Percentiles rank a stretch among this genome's conserved stretches.
These are phyloP conservation scores for Inonotus hispidus DNA, from an alignment of 1,284 basidiomycete genomes.

Conservation along the genomic window DNA sequence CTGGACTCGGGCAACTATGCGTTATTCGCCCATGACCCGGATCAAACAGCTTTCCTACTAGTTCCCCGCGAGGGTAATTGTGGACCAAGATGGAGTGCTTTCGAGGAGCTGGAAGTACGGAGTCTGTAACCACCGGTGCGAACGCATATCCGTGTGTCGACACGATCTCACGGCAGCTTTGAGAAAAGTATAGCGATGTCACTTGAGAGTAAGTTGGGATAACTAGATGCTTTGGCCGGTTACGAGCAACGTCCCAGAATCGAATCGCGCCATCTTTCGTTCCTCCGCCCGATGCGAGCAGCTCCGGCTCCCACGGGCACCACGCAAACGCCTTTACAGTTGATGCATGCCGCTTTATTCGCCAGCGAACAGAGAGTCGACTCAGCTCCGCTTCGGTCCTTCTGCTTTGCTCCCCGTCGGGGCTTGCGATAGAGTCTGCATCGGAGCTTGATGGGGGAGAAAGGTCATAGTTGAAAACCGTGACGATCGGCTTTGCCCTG, in stretches of 20 bases:
- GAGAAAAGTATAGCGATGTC: conserved; percentile 16
- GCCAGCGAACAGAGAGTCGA: conserved; percentile 4
- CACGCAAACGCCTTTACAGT: conserved; percentile 73
- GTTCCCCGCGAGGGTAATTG: conserved; percentile 13
- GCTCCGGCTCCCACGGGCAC: conserved; percentile 85
- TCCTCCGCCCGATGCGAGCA: conserved; percentile 78
- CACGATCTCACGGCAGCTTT: conserved; percentile 16
- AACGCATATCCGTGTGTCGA: conserved; percentile 19
- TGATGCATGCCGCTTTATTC: conserved; percentile 9
- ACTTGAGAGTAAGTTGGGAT: conserved; percentile 15
- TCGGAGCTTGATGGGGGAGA: conserved; percentile 5
- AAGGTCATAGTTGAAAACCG: background rate
- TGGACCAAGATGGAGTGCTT: conserved; percentile 17
- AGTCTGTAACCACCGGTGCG: background rate
- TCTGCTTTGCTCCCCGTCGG: background rate
- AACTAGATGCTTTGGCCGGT: background rate
- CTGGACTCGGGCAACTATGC: conserved; percentile 17
- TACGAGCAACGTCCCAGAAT: conserved; percentile 14
- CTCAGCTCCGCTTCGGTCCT: background rate
- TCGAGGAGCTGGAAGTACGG: conserved; percentile 13
- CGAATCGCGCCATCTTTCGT: conserved; percentile 17
- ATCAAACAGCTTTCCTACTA: conserved; percentile 15
- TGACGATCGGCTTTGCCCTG: background rate
- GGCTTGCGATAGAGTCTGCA: background rate
- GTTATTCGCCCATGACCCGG: conserved; percentile 15